These are phyloP conservation scores for Curvularia hawaiiensis DNA, from an alignment of 2,329 filamentous ascomycete species.

Conservation along the genomic window DNA sequence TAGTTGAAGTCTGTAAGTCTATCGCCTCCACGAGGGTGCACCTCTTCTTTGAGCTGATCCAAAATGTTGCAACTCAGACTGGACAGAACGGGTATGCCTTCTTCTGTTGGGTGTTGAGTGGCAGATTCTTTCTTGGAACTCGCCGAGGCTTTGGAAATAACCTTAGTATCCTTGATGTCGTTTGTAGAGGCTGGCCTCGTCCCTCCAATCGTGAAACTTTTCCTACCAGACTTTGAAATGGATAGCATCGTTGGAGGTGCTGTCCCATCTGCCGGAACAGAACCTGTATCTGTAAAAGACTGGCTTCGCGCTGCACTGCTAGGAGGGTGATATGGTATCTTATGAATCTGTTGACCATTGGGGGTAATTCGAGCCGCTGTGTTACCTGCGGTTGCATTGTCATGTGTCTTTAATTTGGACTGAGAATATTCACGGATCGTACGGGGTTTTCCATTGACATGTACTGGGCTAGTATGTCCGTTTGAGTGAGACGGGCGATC, in stretches of 20 bases:
- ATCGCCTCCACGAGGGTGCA: constrained; percentile 20
- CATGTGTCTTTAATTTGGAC: constrained; percentile 1
- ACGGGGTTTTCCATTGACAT: constrained; percentile 9
- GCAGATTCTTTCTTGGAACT: not conserved
- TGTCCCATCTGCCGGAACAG: constrained; percentile 16
- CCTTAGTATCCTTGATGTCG: not conserved
- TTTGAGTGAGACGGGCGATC: constrained; percentile 8
- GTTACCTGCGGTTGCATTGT: constrained; percentile 14
- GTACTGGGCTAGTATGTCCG: constrained; percentile 12
- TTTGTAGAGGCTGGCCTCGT: not conserved
- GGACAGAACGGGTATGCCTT: constrained; percentile 25
- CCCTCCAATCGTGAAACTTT: constrained; percentile 26
- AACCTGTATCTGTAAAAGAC: not conserved
- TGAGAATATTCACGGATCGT: constrained; percentile 21
- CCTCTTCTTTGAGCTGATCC: constrained; percentile 37
- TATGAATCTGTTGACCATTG: constrained; percentile 38
- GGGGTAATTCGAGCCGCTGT: constrained; percentile 20
- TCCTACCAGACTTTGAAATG: constrained; percentile 26
- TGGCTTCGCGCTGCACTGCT: constrained; percentile 12
- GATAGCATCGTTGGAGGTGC: constrained; percentile 15
- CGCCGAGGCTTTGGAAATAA: not conserved
- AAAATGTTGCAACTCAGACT: constrained; percentile 37
- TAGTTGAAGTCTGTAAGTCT: constrained; percentile 20
- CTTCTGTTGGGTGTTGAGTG: not conserved
- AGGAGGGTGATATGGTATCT: constrained; percentile 31